Evolutionary conservation across 192 early-diverging fungal species (phyloP).

Genomic region (Mortierella claussenii): DNA sequence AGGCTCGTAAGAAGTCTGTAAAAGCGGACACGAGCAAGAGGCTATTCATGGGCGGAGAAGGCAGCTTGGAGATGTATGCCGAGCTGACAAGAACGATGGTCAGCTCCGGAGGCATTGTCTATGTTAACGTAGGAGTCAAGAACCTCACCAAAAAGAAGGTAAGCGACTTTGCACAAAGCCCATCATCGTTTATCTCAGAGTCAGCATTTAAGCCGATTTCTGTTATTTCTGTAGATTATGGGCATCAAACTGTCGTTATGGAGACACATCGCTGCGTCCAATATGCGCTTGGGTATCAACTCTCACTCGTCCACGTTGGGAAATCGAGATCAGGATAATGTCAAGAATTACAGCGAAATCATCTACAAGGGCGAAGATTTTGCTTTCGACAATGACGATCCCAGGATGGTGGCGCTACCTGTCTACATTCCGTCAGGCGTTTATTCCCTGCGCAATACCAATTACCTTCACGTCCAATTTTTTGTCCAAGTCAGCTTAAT

Average conservation of each 20-base stretch:
- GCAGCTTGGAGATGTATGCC: constrained; percentile 47
- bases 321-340: constrained; percentile 32
- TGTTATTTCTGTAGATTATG: constrained; percentile 28
- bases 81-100: constrained; percentile 52
- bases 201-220: not conserved
- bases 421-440: constrained; percentile 47
- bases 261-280: constrained; percentile 27
- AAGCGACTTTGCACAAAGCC: not conserved
- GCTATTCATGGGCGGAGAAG: constrained; percentile 49
- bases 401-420: constrained; percentile 30
- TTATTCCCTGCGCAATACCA: constrained; percentile 42
- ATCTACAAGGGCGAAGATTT: constrained; percentile 52
- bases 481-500: constrained; percentile 49
- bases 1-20: constrained; percentile 33
- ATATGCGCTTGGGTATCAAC: constrained; percentile 3
- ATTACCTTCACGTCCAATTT: constrained; percentile 35
- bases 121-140: constrained; percentile 46
- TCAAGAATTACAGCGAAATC: constrained; percentile 50
- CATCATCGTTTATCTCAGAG: too few species aligned
- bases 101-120: constrained; percentile 44
- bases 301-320: not conserved
- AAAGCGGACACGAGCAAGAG: constrained; percentile 51
- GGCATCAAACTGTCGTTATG: constrained; percentile 49
- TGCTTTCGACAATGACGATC: constrained; percentile 38
- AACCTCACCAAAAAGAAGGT: constrained; percentile 51